These are phyloP conservation scores for Carex myosuroides DNA, from an alignment of 176 grass and related monocot species.

Conservation along the genomic window DNA sequence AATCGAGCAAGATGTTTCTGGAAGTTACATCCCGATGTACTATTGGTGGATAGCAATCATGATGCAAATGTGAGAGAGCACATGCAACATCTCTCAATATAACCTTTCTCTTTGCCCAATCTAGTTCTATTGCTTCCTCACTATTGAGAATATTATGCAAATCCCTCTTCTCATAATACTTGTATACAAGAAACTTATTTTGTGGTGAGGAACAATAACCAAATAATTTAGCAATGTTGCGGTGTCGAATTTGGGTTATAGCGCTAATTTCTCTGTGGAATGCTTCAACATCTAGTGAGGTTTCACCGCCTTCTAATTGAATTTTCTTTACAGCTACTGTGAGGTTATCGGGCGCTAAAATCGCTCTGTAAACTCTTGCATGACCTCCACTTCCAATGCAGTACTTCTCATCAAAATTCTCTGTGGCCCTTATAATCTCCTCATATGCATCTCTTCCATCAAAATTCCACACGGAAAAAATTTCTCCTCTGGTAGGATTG, in stretches of 20 bases:
- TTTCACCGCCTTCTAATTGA: not conserved
- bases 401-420: slow-evolving; percentile 12
- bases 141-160: not conserved
- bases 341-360: not conserved
- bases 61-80: not conserved
- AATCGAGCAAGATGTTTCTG: too few species aligned
- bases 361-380: slow-evolving; percentile 20
- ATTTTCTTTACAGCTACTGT: slow-evolving; percentile 23
- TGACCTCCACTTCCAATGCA: slow-evolving; percentile 7
- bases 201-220: slow-evolving; percentile 14
- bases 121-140: not conserved
- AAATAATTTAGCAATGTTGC: slow-evolving; percentile 20
- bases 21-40: too few species aligned
- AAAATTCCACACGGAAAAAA: slow-evolving; percentile 20
- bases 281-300: not conserved
- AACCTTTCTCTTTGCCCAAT: slow-evolving; percentile 20
- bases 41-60: not conserved
- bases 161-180: slow-evolving; percentile 15
- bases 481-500: not conserved
- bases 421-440: slow-evolving; percentile 14
- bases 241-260: slow-evolving; percentile 20
- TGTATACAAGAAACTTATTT: slow-evolving; percentile 22
- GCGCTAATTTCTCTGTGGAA: slow-evolving; percentile 13
- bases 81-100: not conserved
- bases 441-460: slow-evolving; percentile 11